Conservation (phyloP, 2,329 filamentous ascomycete genomes). For the Ophiocordyceps camponoti-leonardi region DNA sequence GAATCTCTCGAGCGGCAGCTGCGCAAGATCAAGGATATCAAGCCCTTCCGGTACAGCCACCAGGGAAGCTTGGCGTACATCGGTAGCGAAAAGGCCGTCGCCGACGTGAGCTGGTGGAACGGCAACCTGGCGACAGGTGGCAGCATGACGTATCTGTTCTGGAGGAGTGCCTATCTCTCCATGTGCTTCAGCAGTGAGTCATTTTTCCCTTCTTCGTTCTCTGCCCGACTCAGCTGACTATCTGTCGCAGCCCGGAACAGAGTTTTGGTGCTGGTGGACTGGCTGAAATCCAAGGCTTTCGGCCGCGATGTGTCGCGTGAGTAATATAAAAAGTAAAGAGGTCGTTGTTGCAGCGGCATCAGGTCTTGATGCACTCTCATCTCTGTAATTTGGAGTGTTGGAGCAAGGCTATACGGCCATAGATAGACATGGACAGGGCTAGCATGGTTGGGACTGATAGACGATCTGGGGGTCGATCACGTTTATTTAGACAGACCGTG, state of each 20-base stretch:
- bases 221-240: conserved; percentile 3
- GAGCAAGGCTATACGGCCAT: conserved; percentile 2
- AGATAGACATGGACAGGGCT: background rate
- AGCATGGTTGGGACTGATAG: background rate
- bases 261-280: conserved; percentile 82
- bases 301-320: conserved; percentile 86
- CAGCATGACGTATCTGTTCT: conserved; percentile 93
- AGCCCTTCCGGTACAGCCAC: conserved; percentile 96
- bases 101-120: conserved; percentile 93
- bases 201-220: background rate
- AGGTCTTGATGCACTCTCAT: background rate
- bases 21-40: conserved; percentile 80
- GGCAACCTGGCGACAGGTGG: conserved; percentile 91
- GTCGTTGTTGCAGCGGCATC: background rate
- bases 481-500: background rate
- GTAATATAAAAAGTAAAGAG: conserved; percentile 24
- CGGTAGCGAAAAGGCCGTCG: conserved; percentile 92
- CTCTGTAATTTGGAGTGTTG: conserved; percentile 1
- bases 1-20: conserved; percentile 75
- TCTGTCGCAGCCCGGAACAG: conserved; percentile 62
- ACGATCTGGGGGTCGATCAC: background rate
- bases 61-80: conserved; percentile 96
- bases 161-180: conserved; percentile 92
- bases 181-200: conserved; percentile 99
- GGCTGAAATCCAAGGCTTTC: conserved; percentile 93